Evolutionary conservation across 192 early-diverging fungal species (phyloP), one percentile per base, ranked within the genome.

Genomic region (Entrophospora sp.): DNA sequence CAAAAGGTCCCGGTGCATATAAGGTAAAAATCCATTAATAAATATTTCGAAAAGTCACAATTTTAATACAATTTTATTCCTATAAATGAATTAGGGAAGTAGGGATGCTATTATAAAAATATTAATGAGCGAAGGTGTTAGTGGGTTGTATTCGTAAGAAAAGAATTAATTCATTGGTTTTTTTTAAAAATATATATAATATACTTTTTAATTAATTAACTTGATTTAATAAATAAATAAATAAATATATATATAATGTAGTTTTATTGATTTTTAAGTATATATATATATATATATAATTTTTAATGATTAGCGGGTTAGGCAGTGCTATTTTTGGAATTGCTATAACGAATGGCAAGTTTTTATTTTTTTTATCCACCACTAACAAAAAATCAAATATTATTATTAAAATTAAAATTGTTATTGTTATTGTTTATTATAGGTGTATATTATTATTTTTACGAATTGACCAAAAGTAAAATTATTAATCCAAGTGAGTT

Each of bases 261-360:
- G n/a, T n/a, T n/a, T n/a, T n/a, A n/a, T n/a, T n/a, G n/a, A n/a
- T n/a, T n/a, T n/a, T n/a, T n/a, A n/a, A n/a, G n/a, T n/a, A n/a
- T n/a, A n/a, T n/a, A n/a, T n/a, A n/a, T n/a, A n/a, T n/a, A n/a
- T 13, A 60, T 38, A 7, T 36, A 13, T 42, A 13, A 42, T 31
- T 62, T 40, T 64, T 20, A 40, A 42, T 40, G n/a, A 16, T 14
- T 72, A 92, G 91, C 61, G 97, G 97, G 18, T 77, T 98, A 68
- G 85, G 87, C 72, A 95, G 93, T 38, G 95, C 95, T 13, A 79
- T 99, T 55, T 95, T 97, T 73, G 97, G 97, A 22, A 95, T 94
- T 65, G 93, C 94, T 24, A 75, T 98, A 31, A 99, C 97, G 53
- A 96, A 97, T 73, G 93, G 90, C 49, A 73, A 61, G 8, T 31